These are phyloP conservation scores for Metschnikowia reukaufii DNA, from an alignment of 805 yeast genomes.

Conservation along the genomic window DNA sequence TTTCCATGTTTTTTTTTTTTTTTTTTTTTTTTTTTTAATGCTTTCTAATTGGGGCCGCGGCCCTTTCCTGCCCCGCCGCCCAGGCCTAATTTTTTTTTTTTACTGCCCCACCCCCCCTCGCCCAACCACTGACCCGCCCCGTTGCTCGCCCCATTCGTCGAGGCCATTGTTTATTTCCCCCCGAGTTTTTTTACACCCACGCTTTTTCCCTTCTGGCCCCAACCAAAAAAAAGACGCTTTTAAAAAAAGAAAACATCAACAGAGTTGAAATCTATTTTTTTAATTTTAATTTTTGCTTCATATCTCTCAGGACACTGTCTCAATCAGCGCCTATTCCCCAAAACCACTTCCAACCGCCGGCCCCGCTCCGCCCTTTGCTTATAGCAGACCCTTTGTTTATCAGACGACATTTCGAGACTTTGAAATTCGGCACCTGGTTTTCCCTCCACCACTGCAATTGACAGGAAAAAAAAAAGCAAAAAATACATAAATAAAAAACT, in stretches of 20 bases:
- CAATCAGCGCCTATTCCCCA: not conserved
- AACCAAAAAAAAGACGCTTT: not conserved
- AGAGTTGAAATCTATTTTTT: no score
- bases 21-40: not conserved
- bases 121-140: not conserved
- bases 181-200: constrained; percentile 1
- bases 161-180: constrained; percentile 5
- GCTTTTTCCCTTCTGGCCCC: constrained; percentile 2
- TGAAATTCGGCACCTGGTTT: no score
- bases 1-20: not conserved
- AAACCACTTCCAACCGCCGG: no score
- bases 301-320: not conserved
- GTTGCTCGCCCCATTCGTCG: not conserved
- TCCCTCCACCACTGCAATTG: no score
- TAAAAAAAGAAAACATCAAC: no score
- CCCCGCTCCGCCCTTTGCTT: not conserved
- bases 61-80: not conserved
- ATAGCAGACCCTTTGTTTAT: not conserved
- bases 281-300: no score
- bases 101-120: not conserved
- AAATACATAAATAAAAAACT: not conserved
- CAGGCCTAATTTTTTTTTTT: not conserved
- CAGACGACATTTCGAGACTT: not conserved
- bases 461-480: not conserved
- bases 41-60: no score